Conservation (phyloP, 2,329 filamentous ascomycete species). For the Tothia fuscella region DNA sequence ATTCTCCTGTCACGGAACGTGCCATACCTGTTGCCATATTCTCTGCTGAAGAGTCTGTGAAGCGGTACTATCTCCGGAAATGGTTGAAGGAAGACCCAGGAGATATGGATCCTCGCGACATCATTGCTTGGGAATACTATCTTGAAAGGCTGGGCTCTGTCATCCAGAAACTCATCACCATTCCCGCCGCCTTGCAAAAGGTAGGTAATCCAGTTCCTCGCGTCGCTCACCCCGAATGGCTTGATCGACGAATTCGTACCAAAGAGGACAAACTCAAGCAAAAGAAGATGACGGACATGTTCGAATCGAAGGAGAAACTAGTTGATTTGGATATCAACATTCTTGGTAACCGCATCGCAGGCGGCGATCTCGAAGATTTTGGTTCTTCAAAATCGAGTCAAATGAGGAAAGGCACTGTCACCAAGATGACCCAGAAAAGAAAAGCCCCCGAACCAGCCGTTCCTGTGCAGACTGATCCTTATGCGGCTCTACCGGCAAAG, state of each 20-base stretch:
- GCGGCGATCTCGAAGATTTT: conserved; percentile 73
- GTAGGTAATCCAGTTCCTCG: conserved; percentile 87
- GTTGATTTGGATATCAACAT: conserved; percentile 58
- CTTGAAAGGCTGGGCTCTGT: conserved; percentile 90
- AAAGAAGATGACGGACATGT: conserved; percentile 94
- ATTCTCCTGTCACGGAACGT: conserved; percentile 85
- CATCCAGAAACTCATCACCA: conserved; percentile 97
- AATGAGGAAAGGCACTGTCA: conserved; percentile 43
- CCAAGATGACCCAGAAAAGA: conserved; percentile 36
- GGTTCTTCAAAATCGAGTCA: conserved; percentile 44
- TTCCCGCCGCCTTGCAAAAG: conserved; percentile 91
- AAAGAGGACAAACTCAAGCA: conserved; percentile 98
- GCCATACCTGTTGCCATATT: conserved; percentile 95
- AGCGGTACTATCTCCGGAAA: conserved; percentile 80
- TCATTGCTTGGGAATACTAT: conserved; percentile 98
- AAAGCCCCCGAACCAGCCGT: conserved; percentile 33
- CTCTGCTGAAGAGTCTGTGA: conserved; percentile 79
- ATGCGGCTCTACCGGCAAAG: conserved; percentile 64
- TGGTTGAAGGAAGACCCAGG: conserved; percentile 90
- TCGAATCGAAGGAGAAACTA: conserved; percentile 50
- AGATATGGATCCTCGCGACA: conserved; percentile 77
- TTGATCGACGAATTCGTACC: conserved; percentile 81
- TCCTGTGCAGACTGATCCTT: conserved; percentile 59
- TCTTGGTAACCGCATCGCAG: conserved; percentile 42
- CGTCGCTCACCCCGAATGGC: conserved; percentile 91